Conservation (phyloP, 495 filamentous ascomycete genomes). For the Xeromyces bisporus region DNA sequence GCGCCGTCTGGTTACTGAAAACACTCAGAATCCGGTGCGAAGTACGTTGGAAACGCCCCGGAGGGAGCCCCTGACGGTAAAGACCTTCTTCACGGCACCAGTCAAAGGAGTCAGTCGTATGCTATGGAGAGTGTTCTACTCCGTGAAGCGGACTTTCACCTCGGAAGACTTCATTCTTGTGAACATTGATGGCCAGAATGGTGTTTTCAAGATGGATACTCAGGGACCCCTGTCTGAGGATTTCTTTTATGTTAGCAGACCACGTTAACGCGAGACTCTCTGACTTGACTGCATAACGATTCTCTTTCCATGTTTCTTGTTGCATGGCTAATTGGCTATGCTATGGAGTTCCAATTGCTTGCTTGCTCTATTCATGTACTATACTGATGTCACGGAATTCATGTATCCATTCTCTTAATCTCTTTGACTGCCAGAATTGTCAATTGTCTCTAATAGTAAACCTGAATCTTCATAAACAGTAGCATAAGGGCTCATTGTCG, state of each 20-base stretch:
- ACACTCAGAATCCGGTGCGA: slow-evolving; percentile 10
- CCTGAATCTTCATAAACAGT: no score
- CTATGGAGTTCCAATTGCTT: no score
- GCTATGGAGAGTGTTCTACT: slow-evolving; percentile 21
- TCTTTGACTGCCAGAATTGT: no score
- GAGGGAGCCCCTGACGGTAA: slow-evolving; percentile 3
- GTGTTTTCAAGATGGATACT: slow-evolving; percentile 23
- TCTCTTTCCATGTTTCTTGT: no score
- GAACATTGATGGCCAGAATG: slow-evolving; percentile 24
- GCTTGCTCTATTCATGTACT: no score
- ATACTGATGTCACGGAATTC: no score
- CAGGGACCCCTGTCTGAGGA: slow-evolving; percentile 23
- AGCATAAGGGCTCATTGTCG: no score
- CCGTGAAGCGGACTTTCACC: slow-evolving; percentile 26
- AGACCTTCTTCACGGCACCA: slow-evolving; percentile 23
- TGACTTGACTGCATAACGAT: no score
- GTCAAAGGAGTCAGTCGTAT: slow-evolving; percentile 17
- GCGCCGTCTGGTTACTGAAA: slow-evolving; percentile 15
- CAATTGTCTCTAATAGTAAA: no score
- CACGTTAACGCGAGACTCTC: no score
- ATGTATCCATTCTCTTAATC: no score
- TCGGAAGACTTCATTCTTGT: slow-evolving; percentile 30
- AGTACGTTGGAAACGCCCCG: slow-evolving; percentile 1
- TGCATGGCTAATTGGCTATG: no score
- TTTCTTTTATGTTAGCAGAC: slow-evolving; percentile 20